A percentile compares a stretch with the other conserved stretches of the same genome.
These are phyloP conservation scores for Neohortaea acidophila DNA, from an alignment of 495 filamentous ascomycete genomes.

Conservation along the genomic window DNA sequence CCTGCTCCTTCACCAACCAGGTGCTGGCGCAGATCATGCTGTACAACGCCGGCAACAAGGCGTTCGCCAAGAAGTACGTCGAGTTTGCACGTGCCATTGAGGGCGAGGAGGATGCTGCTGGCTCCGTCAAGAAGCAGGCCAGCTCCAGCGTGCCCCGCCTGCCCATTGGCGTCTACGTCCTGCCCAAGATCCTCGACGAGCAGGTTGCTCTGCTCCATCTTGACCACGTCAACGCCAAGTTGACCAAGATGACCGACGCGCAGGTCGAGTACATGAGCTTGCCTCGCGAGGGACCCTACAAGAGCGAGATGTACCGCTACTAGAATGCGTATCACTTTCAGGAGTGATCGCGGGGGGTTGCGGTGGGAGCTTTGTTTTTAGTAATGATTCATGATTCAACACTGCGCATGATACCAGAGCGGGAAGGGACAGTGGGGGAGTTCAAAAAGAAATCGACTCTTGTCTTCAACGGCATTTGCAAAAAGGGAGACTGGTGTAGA, in stretches of 20 bases:
- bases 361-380: neutral
- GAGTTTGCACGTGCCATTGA: constrained; percentile 89
- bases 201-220: constrained; percentile 90
- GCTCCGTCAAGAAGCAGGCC: constrained; percentile 94
- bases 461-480: constrained; percentile 47
- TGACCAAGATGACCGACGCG: constrained; percentile 63
- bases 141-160: constrained; percentile 52
- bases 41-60: constrained; percentile 79
- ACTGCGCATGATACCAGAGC: constrained; percentile 9
- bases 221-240: constrained; percentile 86
- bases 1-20: constrained; percentile 99
- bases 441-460: constrained; percentile 22
- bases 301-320: constrained; percentile 61
- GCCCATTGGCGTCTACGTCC: constrained; percentile 80
- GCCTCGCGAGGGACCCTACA: constrained; percentile 74
- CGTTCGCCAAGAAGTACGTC: constrained; percentile 80
- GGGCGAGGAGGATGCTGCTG: constrained; percentile 68
- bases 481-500: no score
- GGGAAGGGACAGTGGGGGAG: constrained; percentile 30
- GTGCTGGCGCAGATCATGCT: constrained; percentile 98
- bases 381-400: constrained; percentile 5
- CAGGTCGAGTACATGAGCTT: constrained; percentile 93
- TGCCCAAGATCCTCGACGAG: constrained; percentile 97
- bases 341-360: neutral
- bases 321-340: constrained; percentile 22